These are phyloP conservation scores for Echites panduratus DNA, from an alignment of 257 asterid genomes.

Conservation along the genomic window DNA sequence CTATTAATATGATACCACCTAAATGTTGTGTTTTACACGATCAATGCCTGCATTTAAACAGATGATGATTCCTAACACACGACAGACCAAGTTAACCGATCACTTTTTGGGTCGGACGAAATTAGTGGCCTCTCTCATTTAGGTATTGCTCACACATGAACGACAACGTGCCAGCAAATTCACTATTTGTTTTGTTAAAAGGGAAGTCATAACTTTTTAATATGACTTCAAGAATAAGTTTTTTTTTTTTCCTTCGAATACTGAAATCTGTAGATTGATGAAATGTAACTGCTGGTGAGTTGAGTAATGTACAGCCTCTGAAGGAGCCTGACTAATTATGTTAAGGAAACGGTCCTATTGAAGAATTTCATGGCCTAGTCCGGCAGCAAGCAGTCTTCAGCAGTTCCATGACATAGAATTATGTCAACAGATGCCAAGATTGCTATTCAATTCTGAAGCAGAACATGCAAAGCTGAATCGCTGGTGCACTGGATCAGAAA, in stretches of 20 bases:
- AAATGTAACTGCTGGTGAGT: slow-evolving; percentile 6
- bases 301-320: neutral
- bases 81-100: neutral
- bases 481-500: neutral
- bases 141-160: neutral
- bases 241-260: slow-evolving; percentile 2
- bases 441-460: neutral
- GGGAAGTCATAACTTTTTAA: slow-evolving; percentile 35
- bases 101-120: neutral
- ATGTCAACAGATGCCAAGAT: neutral
- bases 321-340: neutral
- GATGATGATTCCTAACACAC: neutral
- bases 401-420: neutral
- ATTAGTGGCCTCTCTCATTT: neutral
- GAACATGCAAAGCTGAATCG: neutral
- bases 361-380: neutral
- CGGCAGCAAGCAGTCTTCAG: neutral
- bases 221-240: slow-evolving; percentile 36
- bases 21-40: neutral
- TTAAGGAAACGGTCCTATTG: neutral
- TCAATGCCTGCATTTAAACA: neutral
- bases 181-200: slow-evolving; percentile 4
- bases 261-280: slow-evolving; percentile 6
- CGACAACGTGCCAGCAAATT: neutral
- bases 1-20: neutral